A percentile compares a stretch with the other conserved stretches of the same genome.
These are phyloP conservation scores for Candida sp. DNA, from an alignment of 1,139 yeast genomes.

Conservation along the genomic window DNA sequence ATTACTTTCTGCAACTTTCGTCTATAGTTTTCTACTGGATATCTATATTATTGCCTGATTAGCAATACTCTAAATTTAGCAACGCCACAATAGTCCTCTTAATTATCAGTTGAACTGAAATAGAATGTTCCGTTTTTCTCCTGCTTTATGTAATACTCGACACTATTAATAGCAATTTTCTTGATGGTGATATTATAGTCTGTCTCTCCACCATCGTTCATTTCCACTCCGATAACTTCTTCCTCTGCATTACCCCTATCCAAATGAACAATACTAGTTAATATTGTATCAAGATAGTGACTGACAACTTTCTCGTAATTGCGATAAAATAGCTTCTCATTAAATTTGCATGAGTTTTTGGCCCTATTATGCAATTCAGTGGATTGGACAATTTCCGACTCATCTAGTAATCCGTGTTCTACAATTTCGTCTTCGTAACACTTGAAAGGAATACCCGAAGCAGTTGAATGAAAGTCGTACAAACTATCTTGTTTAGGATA, in stretches of 20 bases:
- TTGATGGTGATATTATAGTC: conserved; percentile 17
- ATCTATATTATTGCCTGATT: too few species aligned
- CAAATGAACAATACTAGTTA: conserved; percentile 27
- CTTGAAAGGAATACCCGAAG: conserved; percentile 23
- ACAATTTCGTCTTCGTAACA: conserved; percentile 32
- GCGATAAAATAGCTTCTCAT: conserved; percentile 7
- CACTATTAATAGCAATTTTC: conserved; percentile 31
- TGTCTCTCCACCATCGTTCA: conserved; percentile 31
- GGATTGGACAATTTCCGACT: conserved; percentile 17
- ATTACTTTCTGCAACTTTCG: too few species aligned
- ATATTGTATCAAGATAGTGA: conserved; percentile 32
- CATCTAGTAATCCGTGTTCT: conserved; percentile 41
- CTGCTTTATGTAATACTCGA: conserved; percentile 31
- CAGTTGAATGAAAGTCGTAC: conserved; percentile 19
- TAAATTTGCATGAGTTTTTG: conserved; percentile 14
- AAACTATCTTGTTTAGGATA: conserved; percentile 19
- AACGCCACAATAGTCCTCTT: too few species aligned
- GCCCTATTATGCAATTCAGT: not conserved
- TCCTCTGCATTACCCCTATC: conserved; percentile 43
- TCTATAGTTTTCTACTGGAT: too few species aligned
- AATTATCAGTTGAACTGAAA: not conserved
- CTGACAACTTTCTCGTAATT: conserved; percentile 15
- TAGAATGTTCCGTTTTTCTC: conserved; percentile 42
- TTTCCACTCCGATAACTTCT: conserved; percentile 20
- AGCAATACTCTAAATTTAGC: too few species aligned